Conservation (phyloP, 2,329 filamentous ascomycete species). For the Pleurostoma richardsiae region DNA sequence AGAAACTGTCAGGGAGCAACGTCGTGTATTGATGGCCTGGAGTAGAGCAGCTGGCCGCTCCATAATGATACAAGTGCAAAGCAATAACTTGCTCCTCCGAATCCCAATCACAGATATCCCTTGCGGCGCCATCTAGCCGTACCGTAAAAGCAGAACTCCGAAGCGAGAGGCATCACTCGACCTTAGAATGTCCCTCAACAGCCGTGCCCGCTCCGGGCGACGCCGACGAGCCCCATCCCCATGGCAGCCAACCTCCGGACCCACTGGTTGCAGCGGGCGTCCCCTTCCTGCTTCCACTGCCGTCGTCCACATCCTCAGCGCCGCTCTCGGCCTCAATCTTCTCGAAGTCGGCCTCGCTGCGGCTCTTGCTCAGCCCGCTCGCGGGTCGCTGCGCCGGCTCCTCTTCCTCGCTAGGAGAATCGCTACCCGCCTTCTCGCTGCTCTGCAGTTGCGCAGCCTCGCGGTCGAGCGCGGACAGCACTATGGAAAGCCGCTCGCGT, state of each 20-base stretch:
- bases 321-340: slow-evolving; percentile 75
- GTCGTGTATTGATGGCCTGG: too few species aligned
- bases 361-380: slow-evolving; percentile 68
- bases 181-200: slow-evolving; percentile 20
- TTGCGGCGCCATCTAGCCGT: too few species aligned
- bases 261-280: slow-evolving; percentile 22
- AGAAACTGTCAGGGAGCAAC: too few species aligned
- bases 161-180: slow-evolving; percentile 3
- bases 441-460: slow-evolving; percentile 63
- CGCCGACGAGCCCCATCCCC: slow-evolving; percentile 33
- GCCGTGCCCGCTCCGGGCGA: neutral
- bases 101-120: too few species aligned
- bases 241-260: slow-evolving; percentile 37
- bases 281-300: slow-evolving; percentile 11
- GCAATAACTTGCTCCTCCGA: too few species aligned
- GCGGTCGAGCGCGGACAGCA: slow-evolving; percentile 73
- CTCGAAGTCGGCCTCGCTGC: slow-evolving; percentile 85
- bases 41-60: too few species aligned
- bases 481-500: slow-evolving; percentile 68
- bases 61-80: too few species aligned
- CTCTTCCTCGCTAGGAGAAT: slow-evolving; percentile 15
- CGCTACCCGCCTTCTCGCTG: slow-evolving; percentile 3
- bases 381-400: slow-evolving; percentile 25
- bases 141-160: too few species aligned
- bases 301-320: slow-evolving; percentile 40